Conservation (phyloP, 2,329 filamentous ascomycete genomes). For the Dactylellina drechsleri region DNA sequence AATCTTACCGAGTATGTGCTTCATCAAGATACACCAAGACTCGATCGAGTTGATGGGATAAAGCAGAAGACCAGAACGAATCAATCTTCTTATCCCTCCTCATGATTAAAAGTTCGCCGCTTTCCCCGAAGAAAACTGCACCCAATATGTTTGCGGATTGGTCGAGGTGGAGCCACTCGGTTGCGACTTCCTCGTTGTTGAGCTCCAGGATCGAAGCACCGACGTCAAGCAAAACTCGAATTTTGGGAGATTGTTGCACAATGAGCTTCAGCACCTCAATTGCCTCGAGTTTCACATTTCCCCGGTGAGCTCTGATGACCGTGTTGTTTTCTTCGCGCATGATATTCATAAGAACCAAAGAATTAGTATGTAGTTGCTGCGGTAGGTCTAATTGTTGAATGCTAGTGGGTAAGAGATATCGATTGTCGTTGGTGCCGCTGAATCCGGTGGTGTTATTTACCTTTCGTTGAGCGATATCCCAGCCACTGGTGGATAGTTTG, state of each 20-base stretch:
- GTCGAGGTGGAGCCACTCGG: conserved; percentile 65
- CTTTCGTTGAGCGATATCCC: conserved; percentile 68
- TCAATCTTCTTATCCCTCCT: conserved; percentile 64
- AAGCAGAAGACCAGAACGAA: conserved; percentile 69
- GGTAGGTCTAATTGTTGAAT: conserved; percentile 69
- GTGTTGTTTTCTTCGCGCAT: conserved; percentile 33
- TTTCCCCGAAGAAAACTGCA: conserved; percentile 69
- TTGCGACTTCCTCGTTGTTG: conserved; percentile 68
- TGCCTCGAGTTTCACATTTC: conserved; percentile 58
- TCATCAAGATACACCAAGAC: conserved; percentile 78
- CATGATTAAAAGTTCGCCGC: conserved; percentile 68
- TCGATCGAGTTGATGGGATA: conserved; percentile 66
- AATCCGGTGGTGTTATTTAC: conserved; percentile 70
- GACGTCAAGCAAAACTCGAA: conserved; percentile 74
- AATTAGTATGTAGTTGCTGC: conserved; percentile 73
- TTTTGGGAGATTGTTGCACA: conserved; percentile 60
- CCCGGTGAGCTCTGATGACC: conserved; percentile 20
- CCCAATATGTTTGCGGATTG: conserved; percentile 50
- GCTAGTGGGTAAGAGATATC: conserved; percentile 68
- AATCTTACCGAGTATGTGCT: conserved; percentile 73
- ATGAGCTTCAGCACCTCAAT: conserved; percentile 66
- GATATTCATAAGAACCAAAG: conserved; percentile 67
- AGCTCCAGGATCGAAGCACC: conserved; percentile 76
- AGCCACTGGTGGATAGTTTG: conserved; percentile 74
- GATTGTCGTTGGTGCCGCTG: conserved; percentile 75